phyloP scores from a whole-genome alignment of 495 filamentous ascomycete species.

The Clohesyomyces aquaticus region DNA sequence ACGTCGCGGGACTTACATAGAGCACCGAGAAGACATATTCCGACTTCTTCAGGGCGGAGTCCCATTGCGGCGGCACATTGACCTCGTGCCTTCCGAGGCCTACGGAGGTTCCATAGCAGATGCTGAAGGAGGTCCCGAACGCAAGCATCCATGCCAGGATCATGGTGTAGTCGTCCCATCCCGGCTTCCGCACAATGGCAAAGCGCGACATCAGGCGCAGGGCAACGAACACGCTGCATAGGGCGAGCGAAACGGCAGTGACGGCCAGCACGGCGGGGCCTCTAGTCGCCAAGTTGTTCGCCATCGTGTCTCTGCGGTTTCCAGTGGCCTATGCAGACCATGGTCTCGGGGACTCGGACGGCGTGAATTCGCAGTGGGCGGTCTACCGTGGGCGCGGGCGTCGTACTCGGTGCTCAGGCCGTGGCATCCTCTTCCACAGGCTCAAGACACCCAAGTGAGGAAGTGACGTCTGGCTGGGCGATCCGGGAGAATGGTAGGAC shows the following conservation, averaged over 20 bases:
- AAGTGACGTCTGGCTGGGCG: constrained; percentile 14
- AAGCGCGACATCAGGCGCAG: constrained; percentile 72
- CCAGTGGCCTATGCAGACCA: constrained; percentile 3
- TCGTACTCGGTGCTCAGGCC: constrained; percentile 7
- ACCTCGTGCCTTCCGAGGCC: constrained; percentile 78
- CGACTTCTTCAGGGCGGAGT: constrained; percentile 60
- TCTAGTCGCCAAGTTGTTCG: constrained; percentile 44
- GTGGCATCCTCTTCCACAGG: constrained; percentile 13
- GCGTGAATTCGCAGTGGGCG: background rate
- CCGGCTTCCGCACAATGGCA: constrained; percentile 69
- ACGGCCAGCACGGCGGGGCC: constrained; percentile 72
- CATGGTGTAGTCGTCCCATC: constrained; percentile 83
- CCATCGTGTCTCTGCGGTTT: constrained; percentile 22
- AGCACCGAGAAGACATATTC: constrained; percentile 84
- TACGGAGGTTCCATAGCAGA: constrained; percentile 70
- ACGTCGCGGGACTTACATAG: constrained; percentile 62
- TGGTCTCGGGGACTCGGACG: background rate
- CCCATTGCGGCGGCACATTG: constrained; percentile 58
- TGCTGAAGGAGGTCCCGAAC: constrained; percentile 73
- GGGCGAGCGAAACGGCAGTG: constrained; percentile 67
- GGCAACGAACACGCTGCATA: constrained; percentile 71
- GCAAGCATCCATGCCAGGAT: constrained; percentile 80
- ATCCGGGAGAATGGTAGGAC: constrained; percentile 22
- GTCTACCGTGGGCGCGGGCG: constrained; percentile 29
- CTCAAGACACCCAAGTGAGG: background rate